A percentile compares a stretch with the other conserved stretches of the same genome.
phyloP scores from a whole-genome alignment of 2,329 filamentous ascomycete species.

The Didymella segeticola region DNA sequence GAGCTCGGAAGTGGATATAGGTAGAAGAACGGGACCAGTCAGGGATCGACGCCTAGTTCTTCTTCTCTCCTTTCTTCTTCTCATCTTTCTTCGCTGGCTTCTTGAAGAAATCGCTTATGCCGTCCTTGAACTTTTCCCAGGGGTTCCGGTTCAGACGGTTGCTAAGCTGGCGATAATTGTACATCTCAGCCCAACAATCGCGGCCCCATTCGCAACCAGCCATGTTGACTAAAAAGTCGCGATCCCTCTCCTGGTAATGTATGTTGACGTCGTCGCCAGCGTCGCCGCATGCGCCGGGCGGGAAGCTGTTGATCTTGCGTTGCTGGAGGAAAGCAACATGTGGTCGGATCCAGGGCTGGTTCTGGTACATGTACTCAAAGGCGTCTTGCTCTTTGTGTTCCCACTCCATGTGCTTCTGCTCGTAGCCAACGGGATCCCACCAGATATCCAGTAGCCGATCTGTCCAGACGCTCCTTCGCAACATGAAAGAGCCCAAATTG shows the following conservation, averaged over 20 bases:
- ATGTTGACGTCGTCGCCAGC: constrained; percentile 75
- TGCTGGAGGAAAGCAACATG: constrained; percentile 90
- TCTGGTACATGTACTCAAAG: constrained; percentile 87
- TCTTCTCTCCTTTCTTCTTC: constrained; percentile 30
- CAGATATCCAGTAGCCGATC: constrained; percentile 92
- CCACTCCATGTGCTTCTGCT: constrained; percentile 99
- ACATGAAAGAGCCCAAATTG: constrained; percentile 95
- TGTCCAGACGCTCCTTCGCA: constrained; percentile 84
- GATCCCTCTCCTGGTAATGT: constrained; percentile 84
- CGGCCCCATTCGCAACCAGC: constrained; percentile 96
- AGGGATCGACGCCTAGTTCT: constrained; percentile 6
- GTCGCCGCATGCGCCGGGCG: constrained; percentile 84
- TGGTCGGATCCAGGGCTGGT: constrained; percentile 90
- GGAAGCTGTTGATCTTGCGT: constrained; percentile 93
- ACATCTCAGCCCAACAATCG: constrained; percentile 98
- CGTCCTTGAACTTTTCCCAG: constrained; percentile 73
- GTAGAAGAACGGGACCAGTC: background rate
- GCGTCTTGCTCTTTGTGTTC: constrained; percentile 98
- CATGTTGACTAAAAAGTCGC: constrained; percentile 98
- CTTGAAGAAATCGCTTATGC: constrained; percentile 50
- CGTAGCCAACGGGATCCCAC: constrained; percentile 98
- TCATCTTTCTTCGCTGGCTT: constrained; percentile 34
- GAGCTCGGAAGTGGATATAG: background rate
- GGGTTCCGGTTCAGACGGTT: constrained; percentile 83
- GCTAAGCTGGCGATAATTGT: constrained; percentile 89